These are phyloP conservation scores for Scheffersomyces lignicola DNA, from an alignment of 1,139 yeast species.

Conservation along the genomic window DNA sequence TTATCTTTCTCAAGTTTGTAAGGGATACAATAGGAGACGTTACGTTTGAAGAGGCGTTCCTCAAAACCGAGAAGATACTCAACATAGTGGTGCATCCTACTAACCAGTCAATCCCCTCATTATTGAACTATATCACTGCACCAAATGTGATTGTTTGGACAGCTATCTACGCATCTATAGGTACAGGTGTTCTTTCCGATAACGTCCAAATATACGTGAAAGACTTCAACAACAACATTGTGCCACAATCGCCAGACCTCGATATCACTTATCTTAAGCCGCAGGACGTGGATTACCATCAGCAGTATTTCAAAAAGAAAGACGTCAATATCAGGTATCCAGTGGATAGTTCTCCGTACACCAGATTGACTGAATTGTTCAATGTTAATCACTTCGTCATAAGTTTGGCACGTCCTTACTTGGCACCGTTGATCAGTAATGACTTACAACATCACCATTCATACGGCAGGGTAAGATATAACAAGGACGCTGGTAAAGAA, in stretches of 20 bases:
- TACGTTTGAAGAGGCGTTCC: conserved; percentile 92
- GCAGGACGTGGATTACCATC: conserved; percentile 48
- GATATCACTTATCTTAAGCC: conserved; percentile 43
- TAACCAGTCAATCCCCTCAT: conserved; percentile 65
- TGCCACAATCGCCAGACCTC: conserved; percentile 36
- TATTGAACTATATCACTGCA: conserved; percentile 87
- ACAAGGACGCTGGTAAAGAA: conserved; percentile 8
- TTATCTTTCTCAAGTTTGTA: conserved; percentile 77
- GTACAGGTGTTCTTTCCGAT: conserved; percentile 63
- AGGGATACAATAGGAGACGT: conserved; percentile 74
- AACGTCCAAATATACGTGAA: conserved; percentile 68
- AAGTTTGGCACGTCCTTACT: conserved; percentile 87
- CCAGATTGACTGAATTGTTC: conserved; percentile 84
- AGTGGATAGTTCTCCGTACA: conserved; percentile 64
- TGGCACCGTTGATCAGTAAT: conserved; percentile 84
- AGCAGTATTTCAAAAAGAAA: conserved; percentile 33
- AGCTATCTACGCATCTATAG: conserved; percentile 73
- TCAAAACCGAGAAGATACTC: conserved; percentile 77
- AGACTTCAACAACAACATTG: conserved; percentile 60
- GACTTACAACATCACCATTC: conserved; percentile 66
- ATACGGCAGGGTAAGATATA: conserved; percentile 35
- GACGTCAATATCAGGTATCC: conserved; percentile 20
- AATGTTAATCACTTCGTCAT: conserved; percentile 91
- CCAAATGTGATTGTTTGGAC: conserved; percentile 94
- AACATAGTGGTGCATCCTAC: conserved; percentile 92